Evolutionary conservation across 345 rosid species (phyloP).

Genomic region (Citropsis articulata): DNA sequence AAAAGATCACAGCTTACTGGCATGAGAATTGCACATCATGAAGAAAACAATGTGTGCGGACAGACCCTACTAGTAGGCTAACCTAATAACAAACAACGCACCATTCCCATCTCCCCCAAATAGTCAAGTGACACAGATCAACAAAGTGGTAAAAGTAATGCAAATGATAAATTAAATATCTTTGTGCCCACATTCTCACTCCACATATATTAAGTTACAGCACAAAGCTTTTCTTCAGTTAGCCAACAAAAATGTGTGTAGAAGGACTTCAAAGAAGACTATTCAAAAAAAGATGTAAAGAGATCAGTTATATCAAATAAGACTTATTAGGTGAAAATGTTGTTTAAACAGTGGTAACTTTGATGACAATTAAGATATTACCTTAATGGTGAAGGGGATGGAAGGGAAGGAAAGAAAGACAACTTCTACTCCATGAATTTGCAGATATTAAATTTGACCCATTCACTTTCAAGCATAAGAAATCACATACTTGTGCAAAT

Average conservation of each 20-base stretch:
- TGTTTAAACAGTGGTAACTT: background rate
- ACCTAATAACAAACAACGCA: background rate
- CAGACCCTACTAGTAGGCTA: background rate
- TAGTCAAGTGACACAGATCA: background rate
- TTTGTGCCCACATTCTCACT: background rate
- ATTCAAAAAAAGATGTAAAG: background rate
- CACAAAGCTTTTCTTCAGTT: background rate
- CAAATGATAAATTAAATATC: background rate
- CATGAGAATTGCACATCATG: background rate
- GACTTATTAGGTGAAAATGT: background rate
- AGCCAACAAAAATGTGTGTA: background rate
- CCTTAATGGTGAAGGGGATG: background rate
- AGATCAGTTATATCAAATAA: background rate
- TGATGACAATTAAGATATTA: background rate
- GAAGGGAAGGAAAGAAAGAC: background rate
- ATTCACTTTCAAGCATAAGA: background rate
- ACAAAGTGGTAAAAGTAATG: background rate
- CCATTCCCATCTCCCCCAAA: background rate
- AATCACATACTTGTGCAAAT: background rate
- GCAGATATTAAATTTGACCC: background rate
- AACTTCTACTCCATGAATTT: background rate
- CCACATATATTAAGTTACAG: background rate
- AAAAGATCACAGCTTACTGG: background rate
- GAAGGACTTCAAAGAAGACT: background rate
- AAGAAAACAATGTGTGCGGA: background rate